Percentiles rank a stretch among this genome's conserved stretches.
These are phyloP conservation scores for Penicillium sp. DNA, from an alignment of 2,329 filamentous ascomycete species.

Conservation along the genomic window DNA sequence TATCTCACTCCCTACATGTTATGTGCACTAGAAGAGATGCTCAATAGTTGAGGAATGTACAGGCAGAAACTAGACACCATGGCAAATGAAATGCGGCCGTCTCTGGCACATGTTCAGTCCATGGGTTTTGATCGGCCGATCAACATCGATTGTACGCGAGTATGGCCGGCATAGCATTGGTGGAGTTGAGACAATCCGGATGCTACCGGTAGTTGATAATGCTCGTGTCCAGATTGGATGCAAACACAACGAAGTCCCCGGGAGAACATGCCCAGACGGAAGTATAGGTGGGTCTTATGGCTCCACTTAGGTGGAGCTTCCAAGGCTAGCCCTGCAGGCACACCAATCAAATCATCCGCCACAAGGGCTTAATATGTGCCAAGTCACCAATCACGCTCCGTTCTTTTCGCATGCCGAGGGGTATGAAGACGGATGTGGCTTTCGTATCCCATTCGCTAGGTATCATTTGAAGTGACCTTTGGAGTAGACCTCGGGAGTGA, in stretches of 20 bases:
- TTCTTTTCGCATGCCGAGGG: constrained; percentile 2
- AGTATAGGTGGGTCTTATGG: not conserved
- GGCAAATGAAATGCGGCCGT: not conserved
- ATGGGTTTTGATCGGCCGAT: not conserved
- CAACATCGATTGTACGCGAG: not conserved
- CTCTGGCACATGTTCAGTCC: not conserved
- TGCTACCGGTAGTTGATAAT: not conserved
- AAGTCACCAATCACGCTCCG: constrained; percentile 2
- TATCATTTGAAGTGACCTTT: not conserved
- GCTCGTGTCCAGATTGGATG: not conserved
- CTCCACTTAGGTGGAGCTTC: not conserved
- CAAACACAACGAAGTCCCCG: not conserved
- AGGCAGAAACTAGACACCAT: no score
- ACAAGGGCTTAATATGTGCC: not conserved
- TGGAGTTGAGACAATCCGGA: not conserved
- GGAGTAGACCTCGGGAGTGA: not conserved
- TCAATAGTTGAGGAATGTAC: not conserved
- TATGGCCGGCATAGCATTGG: not conserved
- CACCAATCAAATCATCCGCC: not conserved
- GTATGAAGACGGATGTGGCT: not conserved
- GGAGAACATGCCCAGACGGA: not conserved
- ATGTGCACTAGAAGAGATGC: not conserved
- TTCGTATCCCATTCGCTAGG: not conserved
- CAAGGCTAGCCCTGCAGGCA: constrained; percentile 1
- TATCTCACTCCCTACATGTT: not conserved